Conservation (phyloP, 768 basidiomycete species). For the Leucocoprinus birnbaumii region DNA sequence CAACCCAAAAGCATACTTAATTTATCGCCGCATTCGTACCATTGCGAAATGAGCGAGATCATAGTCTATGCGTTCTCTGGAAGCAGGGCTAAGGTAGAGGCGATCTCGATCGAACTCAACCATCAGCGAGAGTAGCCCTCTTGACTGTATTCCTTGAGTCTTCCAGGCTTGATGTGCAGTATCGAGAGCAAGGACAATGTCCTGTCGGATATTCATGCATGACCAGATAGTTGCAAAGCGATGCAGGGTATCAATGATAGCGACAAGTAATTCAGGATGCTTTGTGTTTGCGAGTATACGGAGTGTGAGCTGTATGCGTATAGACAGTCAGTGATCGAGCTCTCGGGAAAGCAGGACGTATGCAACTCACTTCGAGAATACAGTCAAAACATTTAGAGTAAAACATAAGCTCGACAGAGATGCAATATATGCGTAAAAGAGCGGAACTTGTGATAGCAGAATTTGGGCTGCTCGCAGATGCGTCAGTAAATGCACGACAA, state of each 20-base stretch:
- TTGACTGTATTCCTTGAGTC: constrained; percentile 61
- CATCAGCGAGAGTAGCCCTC: constrained; percentile 59
- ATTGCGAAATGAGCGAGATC: constrained; percentile 63
- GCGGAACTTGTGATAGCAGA: constrained; percentile 27
- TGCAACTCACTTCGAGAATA: constrained; percentile 57
- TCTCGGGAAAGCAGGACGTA: neutral
- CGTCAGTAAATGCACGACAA: neutral
- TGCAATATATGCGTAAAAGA: constrained; percentile 54
- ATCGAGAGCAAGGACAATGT: constrained; percentile 58
- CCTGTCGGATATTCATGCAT: constrained; percentile 62
- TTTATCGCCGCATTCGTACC: constrained; percentile 33
- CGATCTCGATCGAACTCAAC: constrained; percentile 62
- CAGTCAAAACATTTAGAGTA: constrained; percentile 63
- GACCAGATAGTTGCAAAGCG: constrained; percentile 74
- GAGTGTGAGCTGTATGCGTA: constrained; percentile 45
- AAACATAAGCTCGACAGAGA: constrained; percentile 58
- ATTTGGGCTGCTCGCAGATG: constrained; percentile 14
- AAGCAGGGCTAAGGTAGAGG: constrained; percentile 44
- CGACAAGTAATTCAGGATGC: constrained; percentile 50
- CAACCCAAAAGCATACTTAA: neutral
- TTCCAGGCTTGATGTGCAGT: constrained; percentile 63
- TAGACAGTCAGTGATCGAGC: constrained; percentile 6
- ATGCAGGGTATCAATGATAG: constrained; percentile 69
- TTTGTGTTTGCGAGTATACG: constrained; percentile 50
- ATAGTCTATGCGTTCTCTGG: constrained; percentile 56